Conservation (phyloP, 2,329 filamentous ascomycete species). For the Metarhizium sp. region DNA sequence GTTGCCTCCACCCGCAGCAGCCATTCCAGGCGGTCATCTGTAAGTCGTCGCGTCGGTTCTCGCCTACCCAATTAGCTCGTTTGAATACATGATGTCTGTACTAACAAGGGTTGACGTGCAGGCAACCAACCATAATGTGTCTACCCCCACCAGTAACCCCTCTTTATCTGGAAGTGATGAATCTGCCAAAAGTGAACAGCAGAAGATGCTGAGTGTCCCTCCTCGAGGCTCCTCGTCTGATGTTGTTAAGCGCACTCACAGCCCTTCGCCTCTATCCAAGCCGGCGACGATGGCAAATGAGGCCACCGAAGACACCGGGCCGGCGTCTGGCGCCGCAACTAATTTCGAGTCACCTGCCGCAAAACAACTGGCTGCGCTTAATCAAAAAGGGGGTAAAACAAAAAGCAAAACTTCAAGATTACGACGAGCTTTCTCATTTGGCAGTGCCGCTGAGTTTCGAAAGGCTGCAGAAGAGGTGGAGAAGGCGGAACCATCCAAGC, state of each 20-base stretch:
- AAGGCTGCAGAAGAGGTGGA: constrained; percentile 48
- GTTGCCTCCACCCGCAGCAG: constrained; percentile 47
- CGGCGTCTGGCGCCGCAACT: constrained; percentile 24
- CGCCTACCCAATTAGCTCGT: constrained; percentile 31
- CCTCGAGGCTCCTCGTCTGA: constrained; percentile 56
- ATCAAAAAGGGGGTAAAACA: constrained; percentile 65
- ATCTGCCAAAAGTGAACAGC: constrained; percentile 41
- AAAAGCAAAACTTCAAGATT: constrained; percentile 82
- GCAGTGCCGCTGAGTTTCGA: constrained; percentile 83
- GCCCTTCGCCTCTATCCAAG: constrained; percentile 66
- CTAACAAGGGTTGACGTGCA: constrained; percentile 41
- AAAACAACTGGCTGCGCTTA: constrained; percentile 78
- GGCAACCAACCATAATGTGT: constrained; percentile 50
- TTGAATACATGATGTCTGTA: constrained; percentile 23
- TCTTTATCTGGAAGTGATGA: constrained; percentile 40
- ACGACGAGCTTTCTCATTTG: constrained; percentile 90
- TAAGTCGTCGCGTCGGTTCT: constrained; percentile 35
- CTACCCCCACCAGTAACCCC: constrained; percentile 44
- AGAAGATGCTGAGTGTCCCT: constrained; percentile 48
- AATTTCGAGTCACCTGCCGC: constrained; percentile 60
- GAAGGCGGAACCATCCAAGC: constrained; percentile 35
- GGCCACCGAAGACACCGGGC: constrained; percentile 32
- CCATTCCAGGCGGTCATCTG: constrained; percentile 54
- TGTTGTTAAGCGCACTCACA: constrained; percentile 54
- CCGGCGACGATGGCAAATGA: constrained; percentile 55